Conservation (phyloP, 179 eudicot species). For the Spinacia oleracea region DNA sequence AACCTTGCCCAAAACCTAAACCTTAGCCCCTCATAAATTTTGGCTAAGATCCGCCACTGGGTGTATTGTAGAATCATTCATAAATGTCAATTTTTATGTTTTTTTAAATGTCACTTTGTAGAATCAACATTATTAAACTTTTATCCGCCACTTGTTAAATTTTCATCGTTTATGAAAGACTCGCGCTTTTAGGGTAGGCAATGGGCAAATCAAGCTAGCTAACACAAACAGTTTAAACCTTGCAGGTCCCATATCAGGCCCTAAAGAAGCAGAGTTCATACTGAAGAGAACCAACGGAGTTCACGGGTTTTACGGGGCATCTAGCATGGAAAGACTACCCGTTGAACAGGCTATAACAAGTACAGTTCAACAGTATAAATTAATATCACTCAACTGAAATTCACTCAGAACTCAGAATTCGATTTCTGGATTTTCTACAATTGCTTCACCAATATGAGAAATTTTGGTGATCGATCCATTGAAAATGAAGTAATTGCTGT, state of each 20-base stretch:
- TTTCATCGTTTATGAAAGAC: neutral
- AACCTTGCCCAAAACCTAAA: too few species aligned
- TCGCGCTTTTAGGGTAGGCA: neutral
- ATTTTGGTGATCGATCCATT: too few species aligned
- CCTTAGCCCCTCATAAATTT: too few species aligned
- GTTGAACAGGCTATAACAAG: slow-evolving; percentile 88
- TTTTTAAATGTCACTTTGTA: neutral
- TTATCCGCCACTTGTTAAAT: too few species aligned
- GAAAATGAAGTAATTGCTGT: neutral
- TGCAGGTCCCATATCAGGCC: slow-evolving; percentile 90
- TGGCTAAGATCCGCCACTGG: too few species aligned
- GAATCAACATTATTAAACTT: too few species aligned
- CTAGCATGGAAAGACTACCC: slow-evolving; percentile 95
- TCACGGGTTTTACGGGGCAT: slow-evolving; percentile 95
- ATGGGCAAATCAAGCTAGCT: neutral
- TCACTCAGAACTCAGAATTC: neutral
- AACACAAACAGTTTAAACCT: slow-evolving; percentile 1
- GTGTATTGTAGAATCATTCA: neutral
- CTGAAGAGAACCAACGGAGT: slow-evolving; percentile 85
- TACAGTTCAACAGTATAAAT: slow-evolving; percentile 76
- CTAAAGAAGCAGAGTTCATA: slow-evolving; percentile 83
- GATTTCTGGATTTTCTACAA: too few species aligned
- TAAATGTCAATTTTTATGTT: neutral
- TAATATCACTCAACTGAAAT: slow-evolving; percentile 48
- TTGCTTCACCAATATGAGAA: neutral